A percentile compares a stretch with the other conserved stretches of the same genome.
phyloP scores from a whole-genome alignment of 2,329 filamentous ascomycete species.

The Calonectria pseudoreteaudii region DNA sequence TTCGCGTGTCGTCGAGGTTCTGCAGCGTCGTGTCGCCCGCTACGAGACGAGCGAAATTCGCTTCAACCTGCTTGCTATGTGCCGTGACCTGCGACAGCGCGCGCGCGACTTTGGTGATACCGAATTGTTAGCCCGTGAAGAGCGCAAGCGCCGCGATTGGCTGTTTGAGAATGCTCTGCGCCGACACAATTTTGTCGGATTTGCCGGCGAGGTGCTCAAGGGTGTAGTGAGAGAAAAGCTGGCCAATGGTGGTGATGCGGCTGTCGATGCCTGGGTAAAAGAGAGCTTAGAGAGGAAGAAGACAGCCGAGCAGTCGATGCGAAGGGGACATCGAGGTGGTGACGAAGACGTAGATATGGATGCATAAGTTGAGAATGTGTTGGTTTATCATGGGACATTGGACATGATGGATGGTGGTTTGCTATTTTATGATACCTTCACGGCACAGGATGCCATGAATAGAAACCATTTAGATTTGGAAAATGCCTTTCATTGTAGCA shows the following conservation, averaged over 20 bases:
- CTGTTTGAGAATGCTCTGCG: slow-evolving; percentile 94
- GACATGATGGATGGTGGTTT: slow-evolving; percentile 14
- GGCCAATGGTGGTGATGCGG: slow-evolving; percentile 70
- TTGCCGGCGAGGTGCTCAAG: slow-evolving; percentile 90
- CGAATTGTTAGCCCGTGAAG: slow-evolving; percentile 82
- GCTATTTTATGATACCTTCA: slow-evolving; percentile 21
- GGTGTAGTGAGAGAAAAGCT: slow-evolving; percentile 84
- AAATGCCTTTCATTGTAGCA: neutral
- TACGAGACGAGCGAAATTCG: slow-evolving; percentile 91
- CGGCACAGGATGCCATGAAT: neutral
- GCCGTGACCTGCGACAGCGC: slow-evolving; percentile 81
- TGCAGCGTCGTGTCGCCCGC: slow-evolving; percentile 84
- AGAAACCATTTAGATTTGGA: neutral
- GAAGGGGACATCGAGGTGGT: slow-evolving; percentile 44
- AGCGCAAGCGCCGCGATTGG: slow-evolving; percentile 88
- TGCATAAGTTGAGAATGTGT: slow-evolving; percentile 25
- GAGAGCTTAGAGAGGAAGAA: slow-evolving; percentile 71
- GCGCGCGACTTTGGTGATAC: slow-evolving; percentile 86
- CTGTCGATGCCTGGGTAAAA: slow-evolving; percentile 79
- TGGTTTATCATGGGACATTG: slow-evolving; percentile 9
- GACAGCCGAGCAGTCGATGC: slow-evolving; percentile 50
- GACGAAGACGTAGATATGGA: slow-evolving; percentile 59
- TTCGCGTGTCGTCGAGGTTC: slow-evolving; percentile 83
- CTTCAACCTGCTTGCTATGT: slow-evolving; percentile 96
- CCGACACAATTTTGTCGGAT: slow-evolving; percentile 95